Conservation (phyloP, 2,329 filamentous ascomycete species). For the Aspergillus proliferans region DNA sequence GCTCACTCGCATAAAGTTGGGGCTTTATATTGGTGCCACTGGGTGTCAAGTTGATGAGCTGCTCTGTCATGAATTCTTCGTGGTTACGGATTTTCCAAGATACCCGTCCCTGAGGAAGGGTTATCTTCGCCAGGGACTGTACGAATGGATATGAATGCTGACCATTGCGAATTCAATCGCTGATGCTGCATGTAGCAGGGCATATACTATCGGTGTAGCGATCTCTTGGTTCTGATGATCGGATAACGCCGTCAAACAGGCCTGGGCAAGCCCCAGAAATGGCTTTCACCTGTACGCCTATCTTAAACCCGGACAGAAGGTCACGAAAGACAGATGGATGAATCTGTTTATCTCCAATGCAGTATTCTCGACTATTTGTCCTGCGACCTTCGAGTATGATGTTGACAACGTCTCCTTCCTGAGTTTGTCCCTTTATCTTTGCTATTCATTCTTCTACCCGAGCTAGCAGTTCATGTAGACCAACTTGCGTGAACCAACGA, state of each 20-base stretch:
- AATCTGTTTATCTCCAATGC: background rate
- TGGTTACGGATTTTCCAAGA: background rate
- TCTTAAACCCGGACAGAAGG: background rate
- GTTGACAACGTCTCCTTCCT: background rate
- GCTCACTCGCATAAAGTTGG: background rate
- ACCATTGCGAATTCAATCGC: background rate
- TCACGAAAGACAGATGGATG: background rate
- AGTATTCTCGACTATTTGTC: background rate
- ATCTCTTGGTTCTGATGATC: no score
- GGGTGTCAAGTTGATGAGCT: background rate
- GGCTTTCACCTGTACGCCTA: background rate
- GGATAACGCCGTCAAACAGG: no score
- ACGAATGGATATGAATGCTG: background rate
- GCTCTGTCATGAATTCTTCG: background rate
- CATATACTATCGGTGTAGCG: background rate
- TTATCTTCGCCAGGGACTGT: background rate
- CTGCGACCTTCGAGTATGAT: background rate
- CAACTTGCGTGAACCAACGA: background rate
- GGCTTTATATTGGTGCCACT: background rate
- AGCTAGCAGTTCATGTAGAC: background rate
- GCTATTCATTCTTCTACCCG: background rate
- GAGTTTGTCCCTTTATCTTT: background rate
- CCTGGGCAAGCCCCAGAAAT: constrained; percentile 1
- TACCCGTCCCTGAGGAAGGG: background rate
- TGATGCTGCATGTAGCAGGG: background rate